phyloP scores from a whole-genome alignment of 805 yeast genomes.

The Cyberlindnera nakhonratchasimensis region DNA sequence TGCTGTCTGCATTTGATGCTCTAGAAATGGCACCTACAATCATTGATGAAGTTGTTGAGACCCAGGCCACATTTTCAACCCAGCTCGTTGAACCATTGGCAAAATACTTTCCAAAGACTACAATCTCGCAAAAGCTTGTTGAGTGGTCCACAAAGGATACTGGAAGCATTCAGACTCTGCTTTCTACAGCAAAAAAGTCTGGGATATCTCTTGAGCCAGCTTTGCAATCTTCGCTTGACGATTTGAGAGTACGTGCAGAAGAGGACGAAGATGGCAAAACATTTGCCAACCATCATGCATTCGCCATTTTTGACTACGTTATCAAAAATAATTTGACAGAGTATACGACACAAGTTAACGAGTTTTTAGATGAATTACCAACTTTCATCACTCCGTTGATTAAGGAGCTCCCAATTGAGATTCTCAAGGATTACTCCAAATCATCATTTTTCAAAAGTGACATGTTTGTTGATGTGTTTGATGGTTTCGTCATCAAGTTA shows the following conservation, averaged over 20 bases:
- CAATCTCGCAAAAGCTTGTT: conserved; percentile 7
- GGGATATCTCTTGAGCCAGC: conserved; percentile 14
- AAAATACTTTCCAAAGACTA: conserved; percentile 16
- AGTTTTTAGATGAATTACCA: conserved; percentile 35
- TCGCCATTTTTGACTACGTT: conserved; percentile 28
- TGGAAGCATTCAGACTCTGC: conserved; percentile 12
- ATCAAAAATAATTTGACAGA: conserved; percentile 24
- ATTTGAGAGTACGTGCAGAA: conserved; percentile 19
- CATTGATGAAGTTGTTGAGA: conserved; percentile 19
- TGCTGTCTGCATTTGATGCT: conserved; percentile 12
- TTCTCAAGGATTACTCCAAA: conserved; percentile 33
- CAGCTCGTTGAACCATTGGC: conserved; percentile 24
- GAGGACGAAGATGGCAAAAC: conserved; percentile 22
- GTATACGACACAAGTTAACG: conserved; percentile 29
- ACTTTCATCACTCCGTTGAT: conserved; percentile 30
- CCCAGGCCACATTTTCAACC: conserved; percentile 16
- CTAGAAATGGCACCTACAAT: conserved; percentile 5
- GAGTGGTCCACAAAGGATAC: conserved; percentile 2
- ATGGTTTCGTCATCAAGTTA: conserved; percentile 27
- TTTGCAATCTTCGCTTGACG: conserved; percentile 19
- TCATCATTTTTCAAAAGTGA: conserved; percentile 22
- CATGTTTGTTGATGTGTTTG: conserved; percentile 30
- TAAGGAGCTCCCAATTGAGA: conserved; percentile 31
- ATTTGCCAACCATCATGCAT: conserved; percentile 23
- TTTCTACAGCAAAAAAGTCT: conserved; percentile 12